Evolutionary conservation across 257 asterid genomes (phyloP), one percentile per base, ranked within the genome.

Genomic region (Pogostemon cablin): DNA sequence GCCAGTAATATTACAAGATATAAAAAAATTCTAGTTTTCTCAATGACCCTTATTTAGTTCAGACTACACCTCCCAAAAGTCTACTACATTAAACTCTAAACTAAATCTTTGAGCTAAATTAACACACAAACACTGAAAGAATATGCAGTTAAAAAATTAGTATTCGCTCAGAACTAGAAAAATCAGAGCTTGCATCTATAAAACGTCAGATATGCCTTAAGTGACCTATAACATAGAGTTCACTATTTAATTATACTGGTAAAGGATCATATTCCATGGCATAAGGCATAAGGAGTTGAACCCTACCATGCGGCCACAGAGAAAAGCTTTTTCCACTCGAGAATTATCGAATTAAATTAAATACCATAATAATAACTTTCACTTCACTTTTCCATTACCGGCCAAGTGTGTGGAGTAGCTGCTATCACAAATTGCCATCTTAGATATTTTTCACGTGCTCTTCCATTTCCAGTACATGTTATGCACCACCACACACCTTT

Each of bases 401-500:
- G 11, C 68, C 69, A 62, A 62, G 25, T 49, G 60, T 39, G 70
- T 72, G 64, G 64, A 62, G 20, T 7, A 48, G 0, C 48, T 7
- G 0, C 48, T 7, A 32, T 2, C 35, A 59, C 46, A 10, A 35
- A 70, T 34, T 15, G 52, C 10, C 1, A 1, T 25, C 11, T 25
- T n/a, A 47, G 52, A 71, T 71, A 71, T 60, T 70, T 70, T 47
- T 32, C 41, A 38, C 5, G 4, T 53, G 63, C 39, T 47, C 39
- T 38, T 50, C 4, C 17, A 52, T 64, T 20, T 25, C 32, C 32
- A 1, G 4, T 0, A 41, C 38, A 43, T 42, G 25, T 43, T 42
- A 64, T 17, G 9, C 2, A 6, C 53, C 49, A 7, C 8, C 66
- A 60, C 48, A 34, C 40, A 20, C 48, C 40, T 60, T 10, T 38